phyloP scores from a whole-genome alignment of 768 basidiomycete species.

The Pleurotus eryngii region DNA sequence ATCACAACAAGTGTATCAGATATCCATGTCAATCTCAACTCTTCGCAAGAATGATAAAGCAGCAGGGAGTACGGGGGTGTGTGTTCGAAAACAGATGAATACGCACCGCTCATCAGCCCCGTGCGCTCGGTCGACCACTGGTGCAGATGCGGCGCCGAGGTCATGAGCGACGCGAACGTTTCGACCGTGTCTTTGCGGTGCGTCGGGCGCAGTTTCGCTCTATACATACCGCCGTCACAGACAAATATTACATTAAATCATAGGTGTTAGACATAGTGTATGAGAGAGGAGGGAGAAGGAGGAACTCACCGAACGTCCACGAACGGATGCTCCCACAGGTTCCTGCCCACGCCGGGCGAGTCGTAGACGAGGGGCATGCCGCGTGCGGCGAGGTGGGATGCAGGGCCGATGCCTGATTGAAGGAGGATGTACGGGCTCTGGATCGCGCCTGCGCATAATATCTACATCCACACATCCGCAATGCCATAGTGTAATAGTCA shows the following conservation, averaged over 20 bases:
- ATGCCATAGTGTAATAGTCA: too few species aligned
- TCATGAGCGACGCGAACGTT: constrained; percentile 4
- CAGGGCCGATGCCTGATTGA: constrained; percentile 1
- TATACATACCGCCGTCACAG: too few species aligned
- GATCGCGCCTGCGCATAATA: constrained; percentile 2
- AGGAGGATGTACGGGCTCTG: constrained; percentile 7
- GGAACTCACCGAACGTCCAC: constrained; percentile 1
- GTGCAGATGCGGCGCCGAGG: constrained; percentile 1
- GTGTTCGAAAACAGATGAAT: too few species aligned
- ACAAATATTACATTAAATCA: too few species aligned
- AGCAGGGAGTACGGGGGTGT: too few species aligned
- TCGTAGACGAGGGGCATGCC: not conserved
- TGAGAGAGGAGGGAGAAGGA: too few species aligned
- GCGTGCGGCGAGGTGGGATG: not conserved
- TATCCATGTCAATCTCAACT: too few species aligned
- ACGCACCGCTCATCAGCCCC: constrained; percentile 6
- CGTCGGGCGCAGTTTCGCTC: not conserved
- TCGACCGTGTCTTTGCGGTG: constrained; percentile 6
- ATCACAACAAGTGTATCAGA: too few species aligned
- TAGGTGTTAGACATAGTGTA: too few species aligned
- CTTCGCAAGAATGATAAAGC: too few species aligned
- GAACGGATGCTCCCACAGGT: constrained; percentile 5
- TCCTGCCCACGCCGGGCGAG: not conserved
- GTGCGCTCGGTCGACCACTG: not conserved
- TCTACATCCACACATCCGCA: not conserved